Percentiles rank a stretch among this genome's conserved stretches.
These are phyloP conservation scores for Camelina laxa DNA, from an alignment of 345 rosid genomes.

Conservation along the genomic window DNA sequence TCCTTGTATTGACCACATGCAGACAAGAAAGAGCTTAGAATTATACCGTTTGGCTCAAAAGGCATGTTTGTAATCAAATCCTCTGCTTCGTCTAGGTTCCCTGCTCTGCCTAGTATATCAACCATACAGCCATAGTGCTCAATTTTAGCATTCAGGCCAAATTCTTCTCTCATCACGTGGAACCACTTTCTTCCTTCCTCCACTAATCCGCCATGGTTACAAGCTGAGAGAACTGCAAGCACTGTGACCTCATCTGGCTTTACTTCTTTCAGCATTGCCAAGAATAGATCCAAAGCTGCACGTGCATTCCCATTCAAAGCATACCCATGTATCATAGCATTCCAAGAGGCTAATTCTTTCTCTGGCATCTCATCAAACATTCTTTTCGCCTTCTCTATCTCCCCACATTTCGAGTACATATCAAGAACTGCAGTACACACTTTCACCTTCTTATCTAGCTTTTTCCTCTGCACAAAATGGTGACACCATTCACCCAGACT, in stretches of 20 bases:
- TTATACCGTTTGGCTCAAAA: conserved; percentile 62
- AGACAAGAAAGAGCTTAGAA: conserved; percentile 66
- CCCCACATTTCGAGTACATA: conserved; percentile 88
- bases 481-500: conserved; percentile 72
- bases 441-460: conserved; percentile 55
- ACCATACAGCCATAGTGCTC: conserved; percentile 83
- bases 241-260: conserved; percentile 70
- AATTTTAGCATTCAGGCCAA: conserved; percentile 56
- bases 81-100: conserved; percentile 67
- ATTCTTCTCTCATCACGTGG: conserved; percentile 52
- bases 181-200: conserved; percentile 79
- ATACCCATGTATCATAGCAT: conserved; percentile 70
- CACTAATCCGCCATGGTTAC: conserved; percentile 77
- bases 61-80: conserved; percentile 68
- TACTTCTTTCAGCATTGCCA: conserved; percentile 56
- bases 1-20: conserved; percentile 69
- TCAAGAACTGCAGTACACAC: conserved; percentile 74
- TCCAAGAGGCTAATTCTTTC: conserved; percentile 71
- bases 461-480: conserved; percentile 53
- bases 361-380: conserved; percentile 54
- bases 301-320: conserved; percentile 72
- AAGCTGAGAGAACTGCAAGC: conserved; percentile 72
- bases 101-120: conserved; percentile 76
- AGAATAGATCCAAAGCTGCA: conserved; percentile 59
- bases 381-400: conserved; percentile 54